Base-by-base conservation (phyloP, 2,329 filamentous ascomycete genomes). In the Nannizziopsis barbatae region DNA sequence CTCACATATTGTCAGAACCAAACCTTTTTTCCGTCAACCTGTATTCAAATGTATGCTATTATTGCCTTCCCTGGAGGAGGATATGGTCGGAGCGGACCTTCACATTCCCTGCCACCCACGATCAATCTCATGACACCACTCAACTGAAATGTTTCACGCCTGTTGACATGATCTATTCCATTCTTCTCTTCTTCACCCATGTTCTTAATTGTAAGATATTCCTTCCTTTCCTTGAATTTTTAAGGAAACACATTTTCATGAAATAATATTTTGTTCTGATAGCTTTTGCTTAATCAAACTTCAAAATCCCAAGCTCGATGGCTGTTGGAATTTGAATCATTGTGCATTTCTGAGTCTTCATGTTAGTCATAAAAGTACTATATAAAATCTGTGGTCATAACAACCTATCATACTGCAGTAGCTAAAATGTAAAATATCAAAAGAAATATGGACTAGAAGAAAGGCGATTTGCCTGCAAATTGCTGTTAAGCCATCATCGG, bases 401-500 rank as follows among this genome's bases (percentile, higher is more conserved):
- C n/a, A n/a, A n/a, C n/a, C n/a, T n/a, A n/a, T n/a, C n/a, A n/a
- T 17, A 20, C 11, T n/a, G n/a, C 2, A 27, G 15, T 20, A 22
- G 20, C 9, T 20, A 14, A 31, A 31, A 41, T 41, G 14, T 14
- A 20, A 39, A 39, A 15, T 10, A 3, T 15, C 9, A 5, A 17
- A 39, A 17, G 5, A 9, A 5, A 39, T 27, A 27, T 27, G 22
- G 22, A 4, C 22, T 27, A 27, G 22, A 27, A 27, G 22, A 27
- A 27, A 27, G 22, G 3, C 7, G 22, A 7, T 27, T 27, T 27
- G 7, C 22, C 22, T 17, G 35, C 15, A n/a, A 38, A 14, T 37
- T 20, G 17, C 17, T 22, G 22, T 27, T 7, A 27, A 20, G 14
- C 18, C 18, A 43, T 71, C 61, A 83, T 7, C 77, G 75, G 1